Conservation (phyloP, 352 stramenopile species). For the Lagenidium sp. region DNA sequence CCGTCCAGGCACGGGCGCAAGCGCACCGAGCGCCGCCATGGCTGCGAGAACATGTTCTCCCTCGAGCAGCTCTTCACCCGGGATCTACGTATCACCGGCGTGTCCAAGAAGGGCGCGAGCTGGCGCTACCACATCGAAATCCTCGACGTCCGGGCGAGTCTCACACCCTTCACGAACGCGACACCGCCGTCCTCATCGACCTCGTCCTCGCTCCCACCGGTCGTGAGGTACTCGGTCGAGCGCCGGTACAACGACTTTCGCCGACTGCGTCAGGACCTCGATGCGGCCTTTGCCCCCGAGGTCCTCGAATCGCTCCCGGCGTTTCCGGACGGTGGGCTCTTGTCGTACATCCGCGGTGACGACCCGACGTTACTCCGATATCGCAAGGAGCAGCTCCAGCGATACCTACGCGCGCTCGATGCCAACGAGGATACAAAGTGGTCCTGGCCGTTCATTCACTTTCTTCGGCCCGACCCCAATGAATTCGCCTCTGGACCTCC, state of each 20-base stretch:
- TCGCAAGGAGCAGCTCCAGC: slow-evolving; percentile 48
- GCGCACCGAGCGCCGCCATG: slow-evolving; percentile 7
- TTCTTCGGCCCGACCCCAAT: slow-evolving; percentile 50
- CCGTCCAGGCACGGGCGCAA: too few relatives aligned
- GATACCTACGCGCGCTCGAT: slow-evolving; percentile 53
- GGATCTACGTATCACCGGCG: slow-evolving; percentile 65
- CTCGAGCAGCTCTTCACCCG: slow-evolving; percentile 21
- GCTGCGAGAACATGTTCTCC: slow-evolving; percentile 16
- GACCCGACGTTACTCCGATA: slow-evolving; percentile 64
- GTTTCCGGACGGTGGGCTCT: slow-evolving; percentile 58
- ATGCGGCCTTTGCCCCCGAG: slow-evolving; percentile 31
- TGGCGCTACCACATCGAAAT: slow-evolving; percentile 81
- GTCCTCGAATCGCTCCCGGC: slow-evolving; percentile 39
- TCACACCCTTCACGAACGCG: slow-evolving; percentile 9
- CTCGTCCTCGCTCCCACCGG: slow-evolving; percentile 26
- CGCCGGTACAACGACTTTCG: slow-evolving; percentile 74
- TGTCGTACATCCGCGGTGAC: slow-evolving; percentile 68
- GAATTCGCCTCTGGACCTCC: too few relatives aligned
- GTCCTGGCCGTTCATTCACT: slow-evolving; percentile 43
- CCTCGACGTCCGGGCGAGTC: slow-evolving; percentile 44
- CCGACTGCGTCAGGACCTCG: slow-evolving; percentile 44
- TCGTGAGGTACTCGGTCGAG: slow-evolving; percentile 77
- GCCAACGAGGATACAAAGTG: slow-evolving; percentile 45
- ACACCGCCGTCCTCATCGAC: slow-evolving; percentile 5
- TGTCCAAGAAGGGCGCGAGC: slow-evolving; percentile 46